Base-by-base conservation (phyloP, 257 asterid genomes). In the Schizonepeta tenuifolia region DNA sequence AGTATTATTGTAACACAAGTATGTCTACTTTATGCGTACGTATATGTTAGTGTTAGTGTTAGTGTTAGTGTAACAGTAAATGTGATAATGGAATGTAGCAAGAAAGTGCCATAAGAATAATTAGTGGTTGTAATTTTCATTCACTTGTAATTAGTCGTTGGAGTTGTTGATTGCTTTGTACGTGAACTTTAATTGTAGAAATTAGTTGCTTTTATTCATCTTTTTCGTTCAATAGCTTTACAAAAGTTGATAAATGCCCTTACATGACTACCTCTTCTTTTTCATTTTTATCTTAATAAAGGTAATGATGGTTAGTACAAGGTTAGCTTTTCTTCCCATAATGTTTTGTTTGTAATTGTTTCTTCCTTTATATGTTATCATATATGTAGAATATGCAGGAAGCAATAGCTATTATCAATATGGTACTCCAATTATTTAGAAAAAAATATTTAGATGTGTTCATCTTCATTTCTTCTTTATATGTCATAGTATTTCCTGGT, bases 211-310 rank as follows among this genome's bases (percentile, higher is more conserved):
- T 24, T 60, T 20, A 0, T 66, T 33, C 70, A 20, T 43, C 31
- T 67, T 67, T 71, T 79, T 66, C 65, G 63, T 36, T 60, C 35
- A 75, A 71, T 58, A 28, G 71, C 78, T 75, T 75, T 79, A 36
- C 31, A 66, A 67, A 67, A 80, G 75, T 80, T 71, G 81, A 67
- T 18, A 72, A 71, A 61, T 26, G 79, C 70, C 72, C 60, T 72
- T 77, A 47, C 55, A 26, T 76, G 50, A 75, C 51, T 44, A 64
- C 66, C 69, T 77, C 55, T 59, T 67, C 74, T 64, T 64, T 43
- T 22, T 64, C 17, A 33, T 36, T 18, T 61, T 61, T 70, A 70
- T 70, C 72, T 49, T 63, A 18, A 59, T 75, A 76, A 80, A 80
- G 77, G 74, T 60, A 67, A 74, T 76, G 65, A 67, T 77, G 58